Evolutionary conservation across 2,329 filamentous ascomycete species (phyloP).

Genomic region (Trichothecium roseum): DNA sequence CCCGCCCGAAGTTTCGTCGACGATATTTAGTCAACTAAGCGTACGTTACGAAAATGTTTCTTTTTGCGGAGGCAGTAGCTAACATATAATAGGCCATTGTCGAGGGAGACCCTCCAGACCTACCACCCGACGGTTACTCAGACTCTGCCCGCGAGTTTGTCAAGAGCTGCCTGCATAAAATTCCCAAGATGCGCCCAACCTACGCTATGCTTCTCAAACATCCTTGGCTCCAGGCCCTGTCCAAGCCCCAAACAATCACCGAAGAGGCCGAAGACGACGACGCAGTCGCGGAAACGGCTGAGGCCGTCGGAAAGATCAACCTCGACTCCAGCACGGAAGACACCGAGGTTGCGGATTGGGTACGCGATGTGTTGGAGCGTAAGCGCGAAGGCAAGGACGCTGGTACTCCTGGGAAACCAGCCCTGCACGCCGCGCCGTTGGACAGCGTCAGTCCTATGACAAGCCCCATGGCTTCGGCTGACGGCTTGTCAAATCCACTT

Average conservation of each 20-base stretch:
- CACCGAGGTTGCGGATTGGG: constrained; percentile 79
- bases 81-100: constrained; percentile 68
- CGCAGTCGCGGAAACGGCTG: constrained; percentile 29
- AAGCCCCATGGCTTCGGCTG: constrained; percentile 21
- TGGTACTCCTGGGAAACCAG: constrained; percentile 54
- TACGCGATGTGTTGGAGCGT: constrained; percentile 54
- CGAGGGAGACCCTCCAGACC: constrained; percentile 84
- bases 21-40: constrained; percentile 94
- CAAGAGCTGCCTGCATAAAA: constrained; percentile 80
- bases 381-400: constrained; percentile 38
- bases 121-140: constrained; percentile 72
- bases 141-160: constrained; percentile 79
- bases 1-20: constrained; percentile 92
- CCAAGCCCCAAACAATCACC: constrained; percentile 64
- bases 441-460: constrained; percentile 54
- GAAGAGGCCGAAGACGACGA: constrained; percentile 59
- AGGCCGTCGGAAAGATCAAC: constrained; percentile 33
- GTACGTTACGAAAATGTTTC: constrained; percentile 46
- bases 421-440: constrained; percentile 77
- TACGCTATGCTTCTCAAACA: constrained; percentile 86
- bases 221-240: constrained; percentile 70
- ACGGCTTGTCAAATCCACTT: too few species aligned
- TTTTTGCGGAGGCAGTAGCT: constrained; percentile 6
- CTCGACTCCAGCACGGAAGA: constrained; percentile 45
- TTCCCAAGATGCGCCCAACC: constrained; percentile 82